Evolutionary conservation across 305 asterid species (phyloP).

Genomic region (Solanum aculeatissimum): DNA sequence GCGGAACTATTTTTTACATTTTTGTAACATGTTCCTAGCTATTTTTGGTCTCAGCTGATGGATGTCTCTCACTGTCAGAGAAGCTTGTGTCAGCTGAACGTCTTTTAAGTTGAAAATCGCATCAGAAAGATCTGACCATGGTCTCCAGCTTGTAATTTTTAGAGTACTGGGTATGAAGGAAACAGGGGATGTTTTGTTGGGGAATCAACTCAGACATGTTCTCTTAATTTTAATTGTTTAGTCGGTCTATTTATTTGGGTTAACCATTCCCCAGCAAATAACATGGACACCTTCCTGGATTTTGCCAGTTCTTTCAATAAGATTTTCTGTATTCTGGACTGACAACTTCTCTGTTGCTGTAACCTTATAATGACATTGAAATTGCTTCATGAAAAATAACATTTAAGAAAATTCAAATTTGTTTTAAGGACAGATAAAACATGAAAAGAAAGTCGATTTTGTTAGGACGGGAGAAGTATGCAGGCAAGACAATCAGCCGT

Average conservation of each 20-base stretch:
- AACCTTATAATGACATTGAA: not conserved
- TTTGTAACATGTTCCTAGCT: not conserved
- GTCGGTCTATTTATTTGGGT: not conserved
- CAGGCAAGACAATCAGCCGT: not conserved
- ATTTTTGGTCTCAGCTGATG: not conserved
- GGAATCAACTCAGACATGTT: not conserved
- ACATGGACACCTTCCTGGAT: not conserved
- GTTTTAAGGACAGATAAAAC: not conserved
- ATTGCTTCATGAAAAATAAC: not conserved
- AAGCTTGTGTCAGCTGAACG: not conserved
- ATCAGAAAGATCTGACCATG: not conserved
- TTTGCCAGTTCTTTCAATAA: not conserved
- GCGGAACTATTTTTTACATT: not conserved
- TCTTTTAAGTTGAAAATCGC: not conserved
- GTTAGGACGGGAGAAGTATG: not conserved
- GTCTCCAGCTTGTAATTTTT: not conserved
- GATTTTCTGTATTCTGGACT: not conserved
- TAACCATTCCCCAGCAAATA: not conserved
- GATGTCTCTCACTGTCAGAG: not conserved
- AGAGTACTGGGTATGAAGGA: not conserved
- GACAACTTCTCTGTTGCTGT: not conserved
- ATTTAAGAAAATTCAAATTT: not conserved
- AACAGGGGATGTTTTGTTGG: not conserved
- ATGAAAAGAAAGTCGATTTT: not conserved
- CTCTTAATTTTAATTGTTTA: not conserved